These are phyloP conservation scores for Thoreauomyces humboldtii DNA, from an alignment of 192 early-diverging fungal genomes.

Conservation along the genomic window DNA sequence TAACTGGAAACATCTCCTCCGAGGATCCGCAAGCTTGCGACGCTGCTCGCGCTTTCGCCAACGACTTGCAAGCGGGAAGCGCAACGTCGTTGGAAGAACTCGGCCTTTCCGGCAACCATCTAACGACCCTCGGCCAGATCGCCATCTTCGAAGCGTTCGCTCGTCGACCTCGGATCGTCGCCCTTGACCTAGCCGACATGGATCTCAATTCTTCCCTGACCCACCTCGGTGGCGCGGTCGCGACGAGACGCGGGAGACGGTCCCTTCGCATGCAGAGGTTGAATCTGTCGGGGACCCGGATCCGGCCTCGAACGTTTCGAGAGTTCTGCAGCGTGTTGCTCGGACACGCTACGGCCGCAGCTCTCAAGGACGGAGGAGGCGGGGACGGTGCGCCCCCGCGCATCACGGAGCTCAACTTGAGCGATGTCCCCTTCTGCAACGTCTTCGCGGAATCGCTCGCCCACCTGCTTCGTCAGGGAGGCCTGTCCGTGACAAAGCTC, in stretches of 20 bases:
- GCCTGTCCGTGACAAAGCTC: background rate
- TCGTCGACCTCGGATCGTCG: background rate
- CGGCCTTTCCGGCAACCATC: background rate
- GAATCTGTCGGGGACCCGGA: background rate
- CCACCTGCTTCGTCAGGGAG: background rate
- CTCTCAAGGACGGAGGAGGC: background rate
- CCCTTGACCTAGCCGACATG: slow-evolving; percentile 5
- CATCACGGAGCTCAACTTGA: background rate
- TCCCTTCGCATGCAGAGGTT: background rate
- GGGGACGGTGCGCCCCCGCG: background rate
- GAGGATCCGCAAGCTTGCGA: background rate
- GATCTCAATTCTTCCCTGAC: slow-evolving; percentile 12
- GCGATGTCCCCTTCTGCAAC: background rate
- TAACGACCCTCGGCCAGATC: slow-evolving; percentile 9
- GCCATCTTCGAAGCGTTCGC: background rate
- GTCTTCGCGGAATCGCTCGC: background rate
- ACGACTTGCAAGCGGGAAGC: background rate
- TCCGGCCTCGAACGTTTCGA: background rate
- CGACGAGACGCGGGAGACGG: background rate
- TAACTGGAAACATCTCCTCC: background rate
- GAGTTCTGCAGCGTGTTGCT: background rate
- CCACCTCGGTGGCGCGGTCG: background rate
- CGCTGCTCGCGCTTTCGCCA: slow-evolving; percentile 1
- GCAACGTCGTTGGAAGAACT: background rate
- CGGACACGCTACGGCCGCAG: background rate